Base-by-base conservation (phyloP, 2,329 filamentous ascomycete genomes). In the Nigrograna mackinnonii region DNA sequence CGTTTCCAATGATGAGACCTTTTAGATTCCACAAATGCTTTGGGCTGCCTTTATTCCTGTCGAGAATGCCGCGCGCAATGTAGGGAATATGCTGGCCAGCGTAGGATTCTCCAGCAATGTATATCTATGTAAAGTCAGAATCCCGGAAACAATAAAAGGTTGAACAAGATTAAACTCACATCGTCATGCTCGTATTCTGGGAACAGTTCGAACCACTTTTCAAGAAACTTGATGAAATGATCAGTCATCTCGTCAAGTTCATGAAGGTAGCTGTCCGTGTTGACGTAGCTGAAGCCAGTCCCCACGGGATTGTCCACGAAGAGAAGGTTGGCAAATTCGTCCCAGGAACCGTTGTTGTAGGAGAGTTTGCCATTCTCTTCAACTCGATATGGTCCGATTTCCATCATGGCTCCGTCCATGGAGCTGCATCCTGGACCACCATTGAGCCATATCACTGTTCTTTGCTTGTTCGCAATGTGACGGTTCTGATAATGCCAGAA, bases 401-500 rank as follows among this genome's bases (percentile, higher is more conserved):
- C 94, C 84, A 97, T 97, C 76, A 97, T 71, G 2, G 90, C 91
- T 54, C 92, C 94, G 68, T 99, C 95, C 79, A 96, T 91, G 20
- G 92, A 97, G 69, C 91, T 96, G 71, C 94, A 99, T 20, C 95
- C 94, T 1, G 94, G 94, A 0, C 94, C 95, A 40, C 94, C 95
- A 65, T 99, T 99, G 44, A 99, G 74, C 94, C 95, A 99, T 61
- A 99, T 85, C 9, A 99, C 87, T 3, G 91, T 96, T 44, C 94
- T 83, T 67, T 94, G 89, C 57, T 81, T 83, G 66, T 97, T 89
- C 43, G 91, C 92, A 55, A 99, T 96, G 68, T 99, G 94, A 55
- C 89, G 82, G 66, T 97, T 97, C 66, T 96, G 84, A 66, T 89
- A 96, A 63, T 96, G 89, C 94, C 94, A 99, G 77, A 99, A 99